Base-by-base conservation (phyloP, 2,329 filamentous ascomycete species). In the Diaporthe sp. region DNA sequence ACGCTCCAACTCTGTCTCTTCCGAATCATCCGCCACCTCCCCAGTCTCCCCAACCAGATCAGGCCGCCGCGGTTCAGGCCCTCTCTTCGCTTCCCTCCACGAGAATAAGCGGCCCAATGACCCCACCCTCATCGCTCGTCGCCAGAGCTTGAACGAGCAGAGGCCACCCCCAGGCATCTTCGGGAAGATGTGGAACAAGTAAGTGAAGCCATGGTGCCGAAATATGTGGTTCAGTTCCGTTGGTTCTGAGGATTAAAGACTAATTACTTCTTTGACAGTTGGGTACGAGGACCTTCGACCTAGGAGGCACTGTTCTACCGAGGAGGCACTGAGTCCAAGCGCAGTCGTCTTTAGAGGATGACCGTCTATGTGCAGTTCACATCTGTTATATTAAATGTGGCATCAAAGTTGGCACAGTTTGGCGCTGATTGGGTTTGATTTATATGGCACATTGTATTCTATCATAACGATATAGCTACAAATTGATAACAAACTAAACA, bases 181-280 rank as follows among this genome's bases (percentile, higher is more conserved):
- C 69, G 87, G 87, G 71, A 84, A 86, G 75, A 85, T 90, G 83
- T 91, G 90, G 87, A 85, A 90, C 77, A 90, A 86, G 89, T 91
- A 81, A 70, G 87, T n/a, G n/a, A n/a, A n/a, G n/a, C n/a, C n/a
- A n/a, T n/a, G n/a, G n/a, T n/a, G n/a, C n/a, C n/a, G n/a, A n/a
- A n/a, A n/a, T n/a, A n/a, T n/a, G n/a, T n/a, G n/a, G n/a, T n/a
- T n/a, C n/a, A n/a, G n/a, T n/a, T n/a, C n/a, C n/a, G n/a, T n/a
- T 22, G 19, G 19, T 47, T 9, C 1, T 17, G 6, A 13, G 27
- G 30, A 35, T 9, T 3, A 8, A 3, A 35, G 4, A 27, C 39
- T 65, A 7, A 65, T 5, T 9, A n/a, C 2, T 2, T 1, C 10
- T 8, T 1, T 15, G 8, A 6, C 27, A 73, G 71, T 51, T 73